Evolutionary conservation across 2,329 filamentous ascomycete species (phyloP).

Genomic region (Stachybotrys chlorohalonatus): DNA sequence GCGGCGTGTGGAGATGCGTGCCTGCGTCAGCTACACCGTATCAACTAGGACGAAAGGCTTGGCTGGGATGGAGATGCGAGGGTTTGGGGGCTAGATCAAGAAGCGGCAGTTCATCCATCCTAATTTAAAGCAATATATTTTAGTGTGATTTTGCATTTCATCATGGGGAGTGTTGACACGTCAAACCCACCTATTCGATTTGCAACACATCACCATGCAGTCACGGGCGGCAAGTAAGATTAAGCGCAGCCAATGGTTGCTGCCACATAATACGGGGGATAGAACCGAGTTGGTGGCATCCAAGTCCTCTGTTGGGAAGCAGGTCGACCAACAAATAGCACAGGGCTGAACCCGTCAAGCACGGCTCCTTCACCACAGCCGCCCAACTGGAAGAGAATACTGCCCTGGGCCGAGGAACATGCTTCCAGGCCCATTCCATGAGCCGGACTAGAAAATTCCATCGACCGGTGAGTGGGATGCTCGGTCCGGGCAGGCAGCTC

Average conservation of each 20-base stretch:
- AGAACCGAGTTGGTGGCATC: background rate
- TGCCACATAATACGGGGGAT: too few relatives aligned
- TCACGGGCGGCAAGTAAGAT: background rate
- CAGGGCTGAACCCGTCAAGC: too few relatives aligned
- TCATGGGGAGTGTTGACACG: background rate
- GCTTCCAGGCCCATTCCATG: too few relatives aligned
- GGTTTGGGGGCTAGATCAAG: too few relatives aligned
- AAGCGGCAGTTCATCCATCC: background rate
- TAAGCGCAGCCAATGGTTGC: background rate
- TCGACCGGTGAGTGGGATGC: background rate
- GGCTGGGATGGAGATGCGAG: too few relatives aligned
- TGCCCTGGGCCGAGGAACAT: too few relatives aligned
- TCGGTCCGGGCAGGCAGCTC: background rate
- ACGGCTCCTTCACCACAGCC: background rate
- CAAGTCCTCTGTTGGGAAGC: background rate
- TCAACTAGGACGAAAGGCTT: too few relatives aligned
- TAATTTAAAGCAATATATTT: background rate
- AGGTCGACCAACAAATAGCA: background rate
- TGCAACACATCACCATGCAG: background rate
- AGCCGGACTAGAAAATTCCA: background rate
- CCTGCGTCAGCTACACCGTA: background rate
- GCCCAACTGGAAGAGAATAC: too few relatives aligned
- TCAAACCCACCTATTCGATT: background rate
- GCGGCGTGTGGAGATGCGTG: too few relatives aligned
- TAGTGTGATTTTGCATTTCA: background rate